Conservation (phyloP, 208 protist genomes). For the Jaenimonas drosophilae region DNA sequence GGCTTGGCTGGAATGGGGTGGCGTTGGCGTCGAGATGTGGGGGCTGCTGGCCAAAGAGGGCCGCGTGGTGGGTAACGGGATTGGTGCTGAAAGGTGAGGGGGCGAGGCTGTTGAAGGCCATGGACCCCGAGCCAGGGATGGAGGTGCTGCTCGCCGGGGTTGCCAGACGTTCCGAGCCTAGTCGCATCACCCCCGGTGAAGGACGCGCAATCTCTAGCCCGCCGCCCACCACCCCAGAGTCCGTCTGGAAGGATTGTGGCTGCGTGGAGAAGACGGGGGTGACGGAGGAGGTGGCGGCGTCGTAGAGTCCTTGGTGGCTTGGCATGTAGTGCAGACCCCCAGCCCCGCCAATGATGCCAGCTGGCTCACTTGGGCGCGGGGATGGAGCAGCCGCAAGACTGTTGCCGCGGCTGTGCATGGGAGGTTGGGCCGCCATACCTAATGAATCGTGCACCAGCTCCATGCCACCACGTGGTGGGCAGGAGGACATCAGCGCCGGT, state of each 20-base stretch:
- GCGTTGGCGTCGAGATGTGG: background rate
- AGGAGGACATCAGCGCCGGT: no score
- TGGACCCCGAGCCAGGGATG: background rate
- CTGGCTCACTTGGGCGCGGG: background rate
- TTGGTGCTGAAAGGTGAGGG: conserved; percentile 6
- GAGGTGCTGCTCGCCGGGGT: background rate
- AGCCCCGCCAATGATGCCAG: no score
- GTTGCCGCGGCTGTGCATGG: conserved; percentile 1
- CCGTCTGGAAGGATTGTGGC: conserved; percentile 17
- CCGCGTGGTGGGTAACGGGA: conserved; percentile 1
- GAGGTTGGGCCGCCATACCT: background rate
- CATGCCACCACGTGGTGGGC: background rate
- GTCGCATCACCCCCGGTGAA: background rate
- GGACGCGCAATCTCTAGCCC: background rate
- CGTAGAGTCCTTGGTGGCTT: background rate
- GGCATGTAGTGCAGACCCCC: no score
- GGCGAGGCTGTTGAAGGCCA: background rate
- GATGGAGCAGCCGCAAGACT: no score
- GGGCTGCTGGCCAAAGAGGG: conserved; percentile 4
- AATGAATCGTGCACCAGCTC: background rate
- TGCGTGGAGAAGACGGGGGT: conserved; percentile 31
- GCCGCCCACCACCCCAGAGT: background rate
- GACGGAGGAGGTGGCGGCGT: conserved; percentile 4
- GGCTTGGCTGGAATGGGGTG: background rate
- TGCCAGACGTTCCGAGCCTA: background rate